These are phyloP conservation scores for Mycena crocata DNA, from an alignment of 768 basidiomycete genomes.

Conservation along the genomic window DNA sequence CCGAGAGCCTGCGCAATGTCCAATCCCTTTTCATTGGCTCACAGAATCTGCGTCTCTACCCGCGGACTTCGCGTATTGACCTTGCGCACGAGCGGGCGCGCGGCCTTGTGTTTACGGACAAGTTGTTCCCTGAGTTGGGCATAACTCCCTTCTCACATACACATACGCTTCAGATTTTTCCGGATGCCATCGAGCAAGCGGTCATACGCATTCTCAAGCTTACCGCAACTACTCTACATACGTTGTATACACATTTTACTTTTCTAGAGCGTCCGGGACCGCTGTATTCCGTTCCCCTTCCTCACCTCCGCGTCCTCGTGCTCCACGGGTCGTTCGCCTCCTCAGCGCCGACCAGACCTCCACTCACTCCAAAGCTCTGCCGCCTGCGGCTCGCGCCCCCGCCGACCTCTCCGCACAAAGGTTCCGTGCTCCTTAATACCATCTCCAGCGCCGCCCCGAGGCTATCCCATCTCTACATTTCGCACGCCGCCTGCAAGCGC, in stretches of 20 bases:
- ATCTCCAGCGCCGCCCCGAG: constrained; percentile 23
- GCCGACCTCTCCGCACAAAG: constrained; percentile 14
- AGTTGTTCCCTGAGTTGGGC: constrained; percentile 29
- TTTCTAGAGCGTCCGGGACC: constrained; percentile 21
- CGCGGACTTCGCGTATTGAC: constrained; percentile 7
- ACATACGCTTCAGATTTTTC: constrained; percentile 1
- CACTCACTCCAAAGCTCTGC: constrained; percentile 14
- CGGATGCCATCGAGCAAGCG: constrained; percentile 18
- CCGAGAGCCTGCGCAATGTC: constrained; percentile 19
- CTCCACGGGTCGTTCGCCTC: constrained; percentile 27
- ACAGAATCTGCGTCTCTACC: constrained; percentile 9
- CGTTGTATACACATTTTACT: constrained; percentile 24
- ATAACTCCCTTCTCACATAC: not conserved
- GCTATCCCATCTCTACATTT: constrained; percentile 19
- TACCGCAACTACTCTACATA: constrained; percentile 16
- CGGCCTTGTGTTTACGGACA: constrained; percentile 22
- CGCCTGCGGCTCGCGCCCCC: constrained; percentile 21
- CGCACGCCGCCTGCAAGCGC: constrained; percentile 15
- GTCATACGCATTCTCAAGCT: constrained; percentile 19
- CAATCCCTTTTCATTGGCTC: constrained; percentile 33
- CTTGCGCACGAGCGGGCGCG: constrained; percentile 23
- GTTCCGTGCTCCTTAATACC: constrained; percentile 22
- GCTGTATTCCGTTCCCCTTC: constrained; percentile 22
- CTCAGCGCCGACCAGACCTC: not conserved
- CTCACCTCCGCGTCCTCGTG: constrained; percentile 18